Evolutionary conservation across 306 rosid species (phyloP), one percentile per base, ranked within the genome.

Genomic region (Cucurbita maxima): DNA sequence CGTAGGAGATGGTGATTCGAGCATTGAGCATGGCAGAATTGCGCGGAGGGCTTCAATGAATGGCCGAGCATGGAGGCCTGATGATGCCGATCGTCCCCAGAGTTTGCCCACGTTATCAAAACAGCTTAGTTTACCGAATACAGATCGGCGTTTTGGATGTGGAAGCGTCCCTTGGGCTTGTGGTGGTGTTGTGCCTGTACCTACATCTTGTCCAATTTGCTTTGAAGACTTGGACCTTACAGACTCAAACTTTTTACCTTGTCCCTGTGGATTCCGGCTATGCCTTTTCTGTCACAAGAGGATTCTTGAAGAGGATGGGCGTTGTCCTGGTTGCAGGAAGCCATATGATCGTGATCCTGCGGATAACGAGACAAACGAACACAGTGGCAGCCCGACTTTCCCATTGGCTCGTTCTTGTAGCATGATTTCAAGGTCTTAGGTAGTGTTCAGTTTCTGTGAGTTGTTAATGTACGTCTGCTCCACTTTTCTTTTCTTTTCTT

Each of bases 261-360:
- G 99, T 80, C 71, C 81, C 64, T 94, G 99, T 41, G 97, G 99
- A 40, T 94, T 89, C 76, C 84, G 96, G 86, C 92, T 94, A 75
- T 94, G 99, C 80, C 99, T 94, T 58, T 94, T 94, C 84, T 94
- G 99, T 82, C 96, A 94, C 82, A 94, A 94, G 84, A 94, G 95
- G 87, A 94, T 94, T 77, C 85, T 94, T 12, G 99, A 94, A 70
- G 87, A 83, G 73, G 99, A 91, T 77, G 88, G 92, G 5, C 97
- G 99, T 48, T 94, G 99, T 63, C 99, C 99, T 5, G 96, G 96
- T 52, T 94, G 99, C 82, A 83, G 99, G 89, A 91, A 94, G 88
- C 91, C 90, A 5, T 94, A 94, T 71, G 85, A 89, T 77, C 63
- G 80, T 67, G 84, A 79, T 20, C 82, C 84, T 80, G 70, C 82